Evolutionary conservation across 495 filamentous ascomycete species (phyloP), one percentile per base, ranked within the genome.

Genomic region (Neurospora intermedia): DNA sequence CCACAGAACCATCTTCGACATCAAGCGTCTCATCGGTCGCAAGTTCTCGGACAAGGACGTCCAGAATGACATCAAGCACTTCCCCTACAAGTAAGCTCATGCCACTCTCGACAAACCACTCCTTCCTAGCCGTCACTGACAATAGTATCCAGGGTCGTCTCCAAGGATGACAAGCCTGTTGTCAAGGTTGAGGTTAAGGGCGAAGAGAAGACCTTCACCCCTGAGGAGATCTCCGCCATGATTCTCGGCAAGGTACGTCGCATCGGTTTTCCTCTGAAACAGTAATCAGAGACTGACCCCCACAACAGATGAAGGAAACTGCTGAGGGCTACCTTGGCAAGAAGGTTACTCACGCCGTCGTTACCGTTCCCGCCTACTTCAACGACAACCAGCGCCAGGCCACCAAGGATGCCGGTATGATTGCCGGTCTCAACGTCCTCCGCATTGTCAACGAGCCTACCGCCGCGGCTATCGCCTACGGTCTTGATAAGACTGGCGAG

Each of bases 341-440:
- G 89, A 93, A 93, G 84, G 94, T 98, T 72, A 93, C 92, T 82
- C 94, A 97, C 88, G 95, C 95, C 76, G 95, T 98, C 79, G 93
- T 98, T 75, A 98, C 95, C 73, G 95, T 98, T 69, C 95, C 95
- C 72, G 95, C 95, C 83, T 98, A 98, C 87, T 98, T 98, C 92
- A 98, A 97, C 87, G 95, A 98, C 86, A 95, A 94, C 85, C 95
- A 98, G 85, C 88, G 95, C 82, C 95, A 97, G 86, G 94, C 95
- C 74, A 98, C 95, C 83, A 98, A 98, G 89, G 95, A 98, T 82
- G 95, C 95, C 74, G 95, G 95, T 84, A 89, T 88, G 76, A 97
- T 98, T 76, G 92, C 95, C 78, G 95, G 95, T 76, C 90, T 98
- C 75, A 98, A 97, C 83, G 94, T 98, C 76, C 91, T 98, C 80